A percentile compares a stretch with the other conserved stretches of the same genome.
Evolutionary conservation across 805 yeast genomes (phyloP).

Genomic region (Wickerhamomyces chambardii): DNA sequence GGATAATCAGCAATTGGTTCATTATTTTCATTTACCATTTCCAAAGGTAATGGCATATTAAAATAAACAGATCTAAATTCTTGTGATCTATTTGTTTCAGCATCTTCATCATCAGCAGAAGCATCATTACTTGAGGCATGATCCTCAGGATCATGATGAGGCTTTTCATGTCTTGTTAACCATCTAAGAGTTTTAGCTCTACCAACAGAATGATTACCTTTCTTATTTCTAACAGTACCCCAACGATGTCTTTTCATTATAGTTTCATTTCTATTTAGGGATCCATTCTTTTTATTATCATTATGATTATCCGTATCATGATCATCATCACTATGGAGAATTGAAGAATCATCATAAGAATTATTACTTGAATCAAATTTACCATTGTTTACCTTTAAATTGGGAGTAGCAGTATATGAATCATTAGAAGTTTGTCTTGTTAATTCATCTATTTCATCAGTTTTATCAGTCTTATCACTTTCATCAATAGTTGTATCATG

Average conservation of each 20-base stretch:
- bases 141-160: slow-evolving; percentile 21
- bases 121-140: slow-evolving; percentile 16
- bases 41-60: slow-evolving; percentile 53
- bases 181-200: slow-evolving; percentile 54
- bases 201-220: slow-evolving; percentile 54
- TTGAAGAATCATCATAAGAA: slow-evolving; percentile 12
- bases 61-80: slow-evolving; percentile 45
- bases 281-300: too few relatives aligned
- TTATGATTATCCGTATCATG: slow-evolving; percentile 4
- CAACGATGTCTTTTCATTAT: slow-evolving; percentile 73
- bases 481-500: slow-evolving; percentile 6
- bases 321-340: not conserved
- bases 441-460: slow-evolving; percentile 4
- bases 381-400: slow-evolving; percentile 1
- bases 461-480: slow-evolving; percentile 5
- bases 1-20: slow-evolving; percentile 56
- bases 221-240: slow-evolving; percentile 81
- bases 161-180: slow-evolving; percentile 23
- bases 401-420: slow-evolving; percentile 16
- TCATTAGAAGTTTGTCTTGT: slow-evolving; percentile 11
- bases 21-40: slow-evolving; percentile 49
- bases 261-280: slow-evolving; percentile 30
- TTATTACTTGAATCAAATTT: slow-evolving; percentile 6
- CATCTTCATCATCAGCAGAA: slow-evolving; percentile 22
- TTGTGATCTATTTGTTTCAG: slow-evolving; percentile 23